Conservation (phyloP, 371 early-diverging fungal genomes). For the Zopfochytrium polystomum region DNA sequence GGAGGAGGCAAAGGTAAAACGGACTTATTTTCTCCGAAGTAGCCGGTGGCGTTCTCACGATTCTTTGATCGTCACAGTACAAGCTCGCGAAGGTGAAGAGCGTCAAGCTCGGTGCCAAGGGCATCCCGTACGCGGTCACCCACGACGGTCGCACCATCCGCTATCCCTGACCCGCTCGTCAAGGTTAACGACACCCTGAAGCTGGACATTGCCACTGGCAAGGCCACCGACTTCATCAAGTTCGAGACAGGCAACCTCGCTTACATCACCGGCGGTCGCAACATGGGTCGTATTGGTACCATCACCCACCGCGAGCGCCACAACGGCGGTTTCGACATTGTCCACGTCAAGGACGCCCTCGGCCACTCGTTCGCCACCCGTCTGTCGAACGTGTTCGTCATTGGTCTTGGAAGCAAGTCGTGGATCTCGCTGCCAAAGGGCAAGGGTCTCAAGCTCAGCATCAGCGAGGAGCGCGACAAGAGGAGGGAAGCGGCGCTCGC, state of each 20-base stretch:
- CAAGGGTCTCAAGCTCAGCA: conserved; percentile 94
- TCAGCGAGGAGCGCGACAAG: conserved; percentile 94
- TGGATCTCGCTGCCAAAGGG: conserved; percentile 95
- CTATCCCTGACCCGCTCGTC: conserved; percentile 98
- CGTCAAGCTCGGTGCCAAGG: conserved; percentile 90
- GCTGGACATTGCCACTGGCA: conserved; percentile 90
- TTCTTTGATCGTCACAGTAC: conserved; percentile 58
- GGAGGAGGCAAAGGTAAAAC: conserved; percentile 88
- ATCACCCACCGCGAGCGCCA: conserved; percentile 97
- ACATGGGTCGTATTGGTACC: conserved; percentile 99
- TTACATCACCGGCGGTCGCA: conserved; percentile 97
- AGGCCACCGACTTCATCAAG: conserved; percentile 92
- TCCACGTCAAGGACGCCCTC: conserved; percentile 88
- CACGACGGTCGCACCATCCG: conserved; percentile 99
- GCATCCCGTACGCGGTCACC: conserved; percentile 96
- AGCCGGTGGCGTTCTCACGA: too few species aligned
- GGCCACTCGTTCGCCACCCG: conserved; percentile 90
- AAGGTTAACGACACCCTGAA: conserved; percentile 99
- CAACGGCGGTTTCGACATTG: conserved; percentile 95
- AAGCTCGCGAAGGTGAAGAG: conserved; percentile 98
- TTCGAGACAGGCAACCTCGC: conserved; percentile 96
- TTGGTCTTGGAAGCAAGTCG: conserved; percentile 80
- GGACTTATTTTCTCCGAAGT: conserved; percentile 5
- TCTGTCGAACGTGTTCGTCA: conserved; percentile 87
- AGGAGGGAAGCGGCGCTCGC: conserved; percentile 36